Conservation (phyloP, 768 basidiomycete genomes). For the Xerocomellus chrysenteron region DNA sequence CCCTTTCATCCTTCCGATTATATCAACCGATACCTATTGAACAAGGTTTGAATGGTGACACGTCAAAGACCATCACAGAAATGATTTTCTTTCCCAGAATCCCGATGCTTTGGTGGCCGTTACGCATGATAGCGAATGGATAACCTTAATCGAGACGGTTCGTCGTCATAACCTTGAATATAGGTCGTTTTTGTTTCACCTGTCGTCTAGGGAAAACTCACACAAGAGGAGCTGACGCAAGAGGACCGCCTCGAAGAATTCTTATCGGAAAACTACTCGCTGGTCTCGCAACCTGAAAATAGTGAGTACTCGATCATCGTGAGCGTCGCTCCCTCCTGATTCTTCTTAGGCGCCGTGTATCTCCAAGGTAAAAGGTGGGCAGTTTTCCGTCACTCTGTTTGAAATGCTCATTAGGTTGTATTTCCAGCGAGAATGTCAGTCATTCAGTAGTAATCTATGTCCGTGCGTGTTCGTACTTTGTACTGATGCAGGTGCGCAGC, state of each 20-base stretch:
- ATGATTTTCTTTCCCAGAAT: not conserved
- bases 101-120: not conserved
- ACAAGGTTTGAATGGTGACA: not conserved
- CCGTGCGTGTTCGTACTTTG: too few species aligned
- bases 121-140: not conserved
- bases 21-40: constrained; percentile 4
- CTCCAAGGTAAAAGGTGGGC: not conserved
- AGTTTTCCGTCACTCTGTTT: too few species aligned
- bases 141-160: not conserved
- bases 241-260: not conserved
- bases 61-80: not conserved
- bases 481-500: too few species aligned
- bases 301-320: not conserved
- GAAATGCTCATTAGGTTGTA: too few species aligned
- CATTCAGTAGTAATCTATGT: too few species aligned
- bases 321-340: not conserved
- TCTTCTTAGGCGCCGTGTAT: not conserved
- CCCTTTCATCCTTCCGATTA: constrained; percentile 9
- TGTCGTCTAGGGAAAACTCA: too few species aligned
- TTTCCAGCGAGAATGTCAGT: too few species aligned
- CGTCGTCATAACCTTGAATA: not conserved
- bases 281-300: not conserved
- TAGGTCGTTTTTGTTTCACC: too few species aligned
- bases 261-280: not conserved
- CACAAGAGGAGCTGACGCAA: not conserved